Evolutionary conservation across 805 yeast genomes (phyloP).

Genomic region (Wickerhamomyces xylosicus): DNA sequence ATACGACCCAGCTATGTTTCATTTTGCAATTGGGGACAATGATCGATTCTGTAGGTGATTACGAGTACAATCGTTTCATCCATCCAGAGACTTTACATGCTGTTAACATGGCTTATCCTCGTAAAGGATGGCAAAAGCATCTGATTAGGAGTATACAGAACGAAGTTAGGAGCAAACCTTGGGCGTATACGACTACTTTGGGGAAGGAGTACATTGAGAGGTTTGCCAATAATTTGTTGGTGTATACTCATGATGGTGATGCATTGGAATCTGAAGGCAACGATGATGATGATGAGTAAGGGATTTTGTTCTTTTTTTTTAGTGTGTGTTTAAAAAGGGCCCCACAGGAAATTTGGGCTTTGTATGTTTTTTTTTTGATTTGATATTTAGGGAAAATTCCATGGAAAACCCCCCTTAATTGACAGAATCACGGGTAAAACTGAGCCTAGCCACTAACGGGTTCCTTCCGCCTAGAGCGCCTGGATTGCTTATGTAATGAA

Average conservation of each 20-base stretch:
- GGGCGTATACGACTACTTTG: not conserved
- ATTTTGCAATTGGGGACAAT: constrained; percentile 1
- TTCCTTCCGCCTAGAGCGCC: not conserved
- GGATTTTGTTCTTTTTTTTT: not conserved
- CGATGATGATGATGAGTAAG: not conserved
- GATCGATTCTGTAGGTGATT: not conserved
- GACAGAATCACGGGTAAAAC: too few relatives aligned
- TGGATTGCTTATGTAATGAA: not conserved
- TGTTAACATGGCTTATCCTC: not conserved
- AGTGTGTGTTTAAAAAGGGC: too few relatives aligned
- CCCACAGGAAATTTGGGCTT: not conserved
- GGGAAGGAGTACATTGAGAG: not conserved
- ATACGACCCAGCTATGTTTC: constrained; percentile 2
- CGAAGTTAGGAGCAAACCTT: not conserved
- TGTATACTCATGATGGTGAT: not conserved
- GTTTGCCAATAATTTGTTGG: not conserved
- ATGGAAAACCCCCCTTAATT: too few relatives aligned
- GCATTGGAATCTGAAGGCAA: not conserved
- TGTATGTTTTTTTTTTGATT: not conserved
- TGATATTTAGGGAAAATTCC: too few relatives aligned
- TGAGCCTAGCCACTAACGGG: too few relatives aligned
- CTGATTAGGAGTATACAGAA: not conserved
- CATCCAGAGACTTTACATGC: not conserved
- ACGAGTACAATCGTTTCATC: not conserved
- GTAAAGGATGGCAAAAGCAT: not conserved